These are phyloP conservation scores for Botrytis deweyae DNA, from an alignment of 2,329 filamentous ascomycete genomes.

Conservation along the genomic window DNA sequence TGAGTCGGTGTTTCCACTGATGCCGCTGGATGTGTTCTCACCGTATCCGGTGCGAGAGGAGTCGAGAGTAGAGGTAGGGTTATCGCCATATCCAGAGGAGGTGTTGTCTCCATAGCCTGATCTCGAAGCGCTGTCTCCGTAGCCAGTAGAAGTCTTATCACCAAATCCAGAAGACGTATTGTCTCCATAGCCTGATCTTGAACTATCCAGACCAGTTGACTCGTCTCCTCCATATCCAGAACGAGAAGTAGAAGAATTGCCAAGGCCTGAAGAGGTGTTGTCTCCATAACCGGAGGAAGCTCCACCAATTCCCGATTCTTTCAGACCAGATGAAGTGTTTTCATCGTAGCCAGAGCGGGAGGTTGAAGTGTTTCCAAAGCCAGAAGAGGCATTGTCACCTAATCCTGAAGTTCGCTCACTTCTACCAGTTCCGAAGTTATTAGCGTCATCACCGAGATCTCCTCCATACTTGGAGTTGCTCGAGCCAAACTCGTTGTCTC, in stretches of 20 bases:
- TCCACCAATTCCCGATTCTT: slow-evolving; percentile 25
- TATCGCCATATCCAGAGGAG: slow-evolving; percentile 10
- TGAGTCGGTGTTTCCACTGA: slow-evolving; percentile 25
- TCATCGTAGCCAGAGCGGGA: slow-evolving; percentile 14
- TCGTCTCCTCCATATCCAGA: background rate
- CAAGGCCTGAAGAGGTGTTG: slow-evolving; percentile 20
- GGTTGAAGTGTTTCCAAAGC: slow-evolving; percentile 30
- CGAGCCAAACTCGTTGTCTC: slow-evolving; percentile 23
- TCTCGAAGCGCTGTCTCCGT: background rate
- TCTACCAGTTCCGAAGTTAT: slow-evolving; percentile 18
- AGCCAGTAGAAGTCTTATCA: slow-evolving; percentile 2
- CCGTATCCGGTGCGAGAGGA: slow-evolving; percentile 21
- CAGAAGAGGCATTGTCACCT: slow-evolving; percentile 19
- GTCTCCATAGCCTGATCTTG: background rate
- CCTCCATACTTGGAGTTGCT: slow-evolving; percentile 20
- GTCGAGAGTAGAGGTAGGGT: slow-evolving; percentile 3
- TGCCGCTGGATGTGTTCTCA: slow-evolving; percentile 9
- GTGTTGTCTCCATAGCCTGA: background rate
- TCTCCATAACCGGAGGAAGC: slow-evolving; percentile 25
- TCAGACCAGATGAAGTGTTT: background rate
- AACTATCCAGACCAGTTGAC: background rate
- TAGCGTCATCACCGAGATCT: slow-evolving; percentile 9
- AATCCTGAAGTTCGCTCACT: slow-evolving; percentile 27
- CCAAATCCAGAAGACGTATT: background rate
- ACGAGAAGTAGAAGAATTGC: background rate